Conservation (phyloP, 2,329 filamentous ascomycete species). For the Aplosporella prunicola region DNA sequence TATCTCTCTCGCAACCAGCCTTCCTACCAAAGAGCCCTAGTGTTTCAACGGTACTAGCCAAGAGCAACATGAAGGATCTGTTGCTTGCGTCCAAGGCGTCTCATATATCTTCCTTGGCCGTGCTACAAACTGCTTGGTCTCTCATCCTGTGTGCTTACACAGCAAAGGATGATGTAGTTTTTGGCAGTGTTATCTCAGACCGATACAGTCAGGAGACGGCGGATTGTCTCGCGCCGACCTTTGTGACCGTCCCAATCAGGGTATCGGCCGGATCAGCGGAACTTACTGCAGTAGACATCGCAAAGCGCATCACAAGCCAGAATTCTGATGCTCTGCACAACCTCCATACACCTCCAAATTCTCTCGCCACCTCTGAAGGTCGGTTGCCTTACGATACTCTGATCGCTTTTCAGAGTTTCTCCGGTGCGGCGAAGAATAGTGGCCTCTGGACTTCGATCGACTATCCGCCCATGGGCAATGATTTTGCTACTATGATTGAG, state of each 20-base stretch:
- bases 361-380: slow-evolving; percentile 7
- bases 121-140: slow-evolving; percentile 8
- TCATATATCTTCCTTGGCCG: slow-evolving; percentile 6
- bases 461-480: slow-evolving; percentile 22
- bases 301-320: slow-evolving; percentile 6
- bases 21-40: slow-evolving; percentile 1
- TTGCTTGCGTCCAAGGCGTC: slow-evolving; percentile 6
- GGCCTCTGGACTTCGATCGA: slow-evolving; percentile 9
- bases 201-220: slow-evolving; percentile 7
- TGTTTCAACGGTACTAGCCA: slow-evolving; percentile 1
- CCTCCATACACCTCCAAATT: slow-evolving; percentile 7
- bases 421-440: neutral
- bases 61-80: slow-evolving; percentile 1
- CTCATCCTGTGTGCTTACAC: slow-evolving; percentile 8
- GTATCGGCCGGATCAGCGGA: slow-evolving; percentile 2
- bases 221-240: slow-evolving; percentile 8
- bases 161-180: slow-evolving; percentile 5
- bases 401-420: slow-evolving; percentile 9
- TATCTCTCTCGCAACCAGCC: slow-evolving; percentile 12
- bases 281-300: neutral
- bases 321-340: slow-evolving; percentile 8
- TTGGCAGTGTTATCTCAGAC: slow-evolving; percentile 10
- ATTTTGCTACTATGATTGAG: slow-evolving; percentile 26
- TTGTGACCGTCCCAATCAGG: slow-evolving; percentile 8
- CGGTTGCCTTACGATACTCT: slow-evolving; percentile 8